Conservation (phyloP, 1,284 basidiomycete genomes). For the Neolentinus lepideus region DNA sequence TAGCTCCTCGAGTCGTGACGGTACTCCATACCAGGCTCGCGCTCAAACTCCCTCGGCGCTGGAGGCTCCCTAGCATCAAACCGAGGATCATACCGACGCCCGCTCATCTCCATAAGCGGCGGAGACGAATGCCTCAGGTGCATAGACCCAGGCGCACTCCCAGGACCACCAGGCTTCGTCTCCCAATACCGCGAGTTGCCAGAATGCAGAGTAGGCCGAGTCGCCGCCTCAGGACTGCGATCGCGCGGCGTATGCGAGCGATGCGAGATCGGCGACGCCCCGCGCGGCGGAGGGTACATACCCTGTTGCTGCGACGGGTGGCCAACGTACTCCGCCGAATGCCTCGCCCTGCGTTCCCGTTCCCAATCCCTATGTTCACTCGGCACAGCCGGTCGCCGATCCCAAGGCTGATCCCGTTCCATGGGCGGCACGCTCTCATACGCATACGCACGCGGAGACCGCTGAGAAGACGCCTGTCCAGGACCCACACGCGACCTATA, state of each 20-base stretch:
- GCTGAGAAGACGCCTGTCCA: constrained; percentile 25
- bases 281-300: constrained; percentile 18
- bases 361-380: constrained; percentile 38
- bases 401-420: constrained; percentile 46
- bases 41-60: constrained; percentile 16
- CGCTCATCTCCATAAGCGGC: constrained; percentile 13
- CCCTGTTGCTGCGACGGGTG: constrained; percentile 23
- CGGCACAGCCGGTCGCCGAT: constrained; percentile 26
- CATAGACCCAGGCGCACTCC: constrained; percentile 12
- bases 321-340: constrained; percentile 37
- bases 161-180: constrained; percentile 12
- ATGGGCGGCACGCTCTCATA: constrained; percentile 24
- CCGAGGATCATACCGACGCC: constrained; percentile 26
- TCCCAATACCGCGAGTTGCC: constrained; percentile 20
- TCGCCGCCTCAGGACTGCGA: constrained; percentile 41
- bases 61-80: constrained; percentile 19
- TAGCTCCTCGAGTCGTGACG: constrained; percentile 19
- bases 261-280: constrained; percentile 18
- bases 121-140: constrained; percentile 14
- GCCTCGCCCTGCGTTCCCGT: constrained; percentile 33
- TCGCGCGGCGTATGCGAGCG: constrained; percentile 23
- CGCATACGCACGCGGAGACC: background rate
- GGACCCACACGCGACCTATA: constrained; percentile 51
- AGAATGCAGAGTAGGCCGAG: constrained; percentile 35
- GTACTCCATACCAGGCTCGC: constrained; percentile 10